phyloP scores from a whole-genome alignment of 192 early-diverging fungal genomes.

The Backusella psychrophila region DNA sequence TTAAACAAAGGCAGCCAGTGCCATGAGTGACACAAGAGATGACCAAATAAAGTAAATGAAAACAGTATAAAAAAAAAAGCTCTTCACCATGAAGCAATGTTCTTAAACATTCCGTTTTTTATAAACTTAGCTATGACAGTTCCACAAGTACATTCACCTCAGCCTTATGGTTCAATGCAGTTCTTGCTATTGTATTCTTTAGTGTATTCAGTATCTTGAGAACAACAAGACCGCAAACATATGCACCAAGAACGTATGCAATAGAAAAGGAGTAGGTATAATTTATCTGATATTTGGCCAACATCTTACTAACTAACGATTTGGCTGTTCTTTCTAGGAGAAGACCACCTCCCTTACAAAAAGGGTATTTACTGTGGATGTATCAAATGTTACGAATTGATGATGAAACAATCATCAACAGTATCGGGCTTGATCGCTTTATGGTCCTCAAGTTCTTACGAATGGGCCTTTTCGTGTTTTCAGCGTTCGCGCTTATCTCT shows the following conservation, averaged over 20 bases:
- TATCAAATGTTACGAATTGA: slow-evolving; percentile 47
- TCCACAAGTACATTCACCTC: slow-evolving; percentile 68
- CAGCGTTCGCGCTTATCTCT: slow-evolving; percentile 51
- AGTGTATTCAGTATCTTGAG: slow-evolving; percentile 65
- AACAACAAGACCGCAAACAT: slow-evolving; percentile 61
- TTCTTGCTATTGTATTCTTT: slow-evolving; percentile 49
- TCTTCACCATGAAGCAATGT: neutral
- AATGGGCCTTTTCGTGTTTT: slow-evolving; percentile 64
- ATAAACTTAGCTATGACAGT: slow-evolving; percentile 23
- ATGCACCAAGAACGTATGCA: slow-evolving; percentile 68
- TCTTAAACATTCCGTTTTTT: neutral
- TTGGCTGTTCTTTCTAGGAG: slow-evolving; percentile 29
- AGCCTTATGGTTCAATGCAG: slow-evolving; percentile 67
- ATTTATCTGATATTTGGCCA: neutral
- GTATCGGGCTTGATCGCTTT: slow-evolving; percentile 72
- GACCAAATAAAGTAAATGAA: slow-evolving; percentile 6
- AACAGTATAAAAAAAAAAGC: neutral
- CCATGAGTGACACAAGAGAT: slow-evolving; percentile 1
- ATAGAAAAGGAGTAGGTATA: slow-evolving; percentile 49
- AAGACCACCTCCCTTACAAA: slow-evolving; percentile 51
- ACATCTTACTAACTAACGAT: neutral
- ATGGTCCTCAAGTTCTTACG: slow-evolving; percentile 76
- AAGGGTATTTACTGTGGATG: slow-evolving; percentile 60
- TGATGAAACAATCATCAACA: slow-evolving; percentile 53
- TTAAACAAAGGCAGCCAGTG: neutral